These are phyloP conservation scores for Pichia terricola DNA, from an alignment of 1,139 yeast species.

Conservation along the genomic window DNA sequence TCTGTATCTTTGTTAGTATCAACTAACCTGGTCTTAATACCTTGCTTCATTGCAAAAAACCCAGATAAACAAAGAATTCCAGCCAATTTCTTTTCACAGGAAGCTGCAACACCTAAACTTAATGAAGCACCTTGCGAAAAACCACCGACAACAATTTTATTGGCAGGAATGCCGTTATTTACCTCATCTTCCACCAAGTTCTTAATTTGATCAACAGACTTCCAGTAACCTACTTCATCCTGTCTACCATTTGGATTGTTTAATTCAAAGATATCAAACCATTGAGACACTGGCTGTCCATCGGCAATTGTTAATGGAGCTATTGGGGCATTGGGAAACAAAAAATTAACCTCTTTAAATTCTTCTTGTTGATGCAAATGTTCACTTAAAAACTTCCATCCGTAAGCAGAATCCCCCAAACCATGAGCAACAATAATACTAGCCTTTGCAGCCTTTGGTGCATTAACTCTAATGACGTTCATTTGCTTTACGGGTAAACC, in stretches of 20 bases:
- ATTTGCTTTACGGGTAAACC: background rate
- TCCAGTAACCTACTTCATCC: conserved; percentile 58
- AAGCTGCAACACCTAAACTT: conserved; percentile 46
- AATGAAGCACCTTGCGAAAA: conserved; percentile 92
- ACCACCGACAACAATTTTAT: conserved; percentile 79
- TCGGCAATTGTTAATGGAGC: conserved; percentile 60
- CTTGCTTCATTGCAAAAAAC: conserved; percentile 48
- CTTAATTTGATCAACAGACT: conserved; percentile 44
- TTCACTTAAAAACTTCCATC: conserved; percentile 76
- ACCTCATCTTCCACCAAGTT: conserved; percentile 53
- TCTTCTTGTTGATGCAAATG: conserved; percentile 32
- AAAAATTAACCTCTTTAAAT: conserved; percentile 56
- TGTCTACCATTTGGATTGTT: conserved; percentile 38
- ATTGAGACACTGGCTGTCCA: conserved; percentile 65
- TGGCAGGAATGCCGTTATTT: conserved; percentile 52
- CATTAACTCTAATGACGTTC: conserved; percentile 15
- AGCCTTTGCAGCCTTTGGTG: conserved; percentile 31
- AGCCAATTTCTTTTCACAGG: conserved; percentile 54
- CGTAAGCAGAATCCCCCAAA: conserved; percentile 81
- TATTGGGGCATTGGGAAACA: conserved; percentile 83
- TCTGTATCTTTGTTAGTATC: conserved; percentile 56
- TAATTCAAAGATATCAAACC: conserved; percentile 74
- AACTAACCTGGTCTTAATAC: conserved; percentile 24
- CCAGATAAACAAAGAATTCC: conserved; percentile 83
- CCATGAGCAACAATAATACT: conserved; percentile 84